Base-by-base conservation (phyloP, 257 asterid species). In the Pogostemon cablin region DNA sequence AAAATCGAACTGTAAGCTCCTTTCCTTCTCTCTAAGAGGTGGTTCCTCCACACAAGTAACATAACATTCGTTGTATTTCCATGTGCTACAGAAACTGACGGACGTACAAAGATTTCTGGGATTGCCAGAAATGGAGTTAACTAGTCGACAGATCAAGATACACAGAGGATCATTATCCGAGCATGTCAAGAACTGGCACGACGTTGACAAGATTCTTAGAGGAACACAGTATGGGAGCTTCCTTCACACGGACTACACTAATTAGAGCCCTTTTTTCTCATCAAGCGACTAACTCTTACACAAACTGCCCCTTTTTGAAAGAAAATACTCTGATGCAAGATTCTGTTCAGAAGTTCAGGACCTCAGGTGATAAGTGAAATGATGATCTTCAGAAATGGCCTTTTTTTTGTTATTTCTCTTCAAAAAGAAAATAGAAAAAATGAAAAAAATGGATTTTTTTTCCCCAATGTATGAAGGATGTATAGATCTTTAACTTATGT, bases 121-220 rank as follows among this genome's bases (percentile, higher is more conserved):
- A 71, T 61, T 95, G 58, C 98, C 99, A 2, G 67, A 7, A 65
- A 84, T 80, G 92, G 80, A 77, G 55, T 77, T 95, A 72, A 81
- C 59, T 4, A 95, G 99, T 72, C 86, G 91, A 5, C 99, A 95
- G 71, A 90, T 95, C 2, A 95, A 95, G 86, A 95, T 95, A 82
- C 99, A 95, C 83, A 77, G 70, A 75, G 99, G 99, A 37, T 76
- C 91, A n/a, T 69, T 91, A 56, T 72, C 81, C 3, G 85, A 84
- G 12, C 95, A 91, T 74, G 79, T 95, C 65, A 78, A 75, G 81
- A 95, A 95, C 59, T 95, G 99, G 99, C 90, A 80, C 0, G 93
- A 85, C 1, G 91, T 95, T 20, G 75, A 74, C 76, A 83, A 72
- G 80, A 81, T 81, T 58, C 88, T 95, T 15, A 69, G 55, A 34